A percentile compares a stretch with the other conserved stretches of the same genome.
These are phyloP conservation scores for Entonaema liquescens DNA, from an alignment of 495 filamentous ascomycete genomes.

Conservation along the genomic window DNA sequence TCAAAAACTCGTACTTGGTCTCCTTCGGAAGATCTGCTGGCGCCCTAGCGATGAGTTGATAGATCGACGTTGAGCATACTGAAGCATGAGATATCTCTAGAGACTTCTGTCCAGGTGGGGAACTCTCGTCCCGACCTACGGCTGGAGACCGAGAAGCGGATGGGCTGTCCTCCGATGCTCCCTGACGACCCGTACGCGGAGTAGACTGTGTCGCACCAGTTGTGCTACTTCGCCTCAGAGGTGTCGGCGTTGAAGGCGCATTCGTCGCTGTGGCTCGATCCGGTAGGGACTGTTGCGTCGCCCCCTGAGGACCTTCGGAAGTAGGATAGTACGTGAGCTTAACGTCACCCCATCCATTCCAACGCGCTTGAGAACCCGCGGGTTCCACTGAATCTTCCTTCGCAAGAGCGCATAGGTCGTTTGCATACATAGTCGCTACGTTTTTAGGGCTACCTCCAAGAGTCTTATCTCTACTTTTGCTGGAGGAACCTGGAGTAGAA, in stretches of 20 bases:
- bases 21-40: conserved; percentile 74
- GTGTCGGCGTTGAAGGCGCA: conserved; percentile 55
- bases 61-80: conserved; percentile 66
- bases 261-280: conserved; percentile 39
- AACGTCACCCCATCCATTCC: conserved; percentile 61
- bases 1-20: conserved; percentile 84
- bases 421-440: conserved; percentile 69
- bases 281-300: conserved; percentile 31
- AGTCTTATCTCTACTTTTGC: conserved; percentile 79
- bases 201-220: conserved; percentile 44
- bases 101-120: conserved; percentile 60
- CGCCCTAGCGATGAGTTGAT: conserved; percentile 71
- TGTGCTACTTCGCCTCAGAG: conserved; percentile 58
- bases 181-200: conserved; percentile 48
- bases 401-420: conserved; percentile 78
- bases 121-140: conserved; percentile 61
- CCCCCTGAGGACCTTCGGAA: conserved; percentile 33
- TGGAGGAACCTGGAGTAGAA: conserved; percentile 54
- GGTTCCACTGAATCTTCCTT: conserved; percentile 55
- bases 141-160: conserved; percentile 41
- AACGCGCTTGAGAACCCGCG: conserved; percentile 41
- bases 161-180: conserved; percentile 52
- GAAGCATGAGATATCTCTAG: conserved; percentile 75
- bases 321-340: conserved; percentile 58
- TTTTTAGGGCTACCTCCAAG: conserved; percentile 47